These are phyloP conservation scores for Ophiognomonia clavigignenti-juglandacearum DNA, from an alignment of 2,329 filamentous ascomycete genomes.

Conservation along the genomic window DNA sequence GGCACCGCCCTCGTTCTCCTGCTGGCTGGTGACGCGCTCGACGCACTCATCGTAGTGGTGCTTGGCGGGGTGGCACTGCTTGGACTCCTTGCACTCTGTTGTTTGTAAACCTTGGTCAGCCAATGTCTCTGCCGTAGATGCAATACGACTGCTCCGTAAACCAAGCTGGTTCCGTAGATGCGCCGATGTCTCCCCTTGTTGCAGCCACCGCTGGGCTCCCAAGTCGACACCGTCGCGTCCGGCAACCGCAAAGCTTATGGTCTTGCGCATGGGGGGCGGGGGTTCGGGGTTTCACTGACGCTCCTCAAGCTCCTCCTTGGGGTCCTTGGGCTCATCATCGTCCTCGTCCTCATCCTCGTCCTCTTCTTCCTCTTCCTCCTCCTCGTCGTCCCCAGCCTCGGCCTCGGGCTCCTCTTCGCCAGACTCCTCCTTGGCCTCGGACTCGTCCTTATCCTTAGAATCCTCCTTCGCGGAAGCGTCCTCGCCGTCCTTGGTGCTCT, in stretches of 20 bases:
- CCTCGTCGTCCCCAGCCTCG: conserved; percentile 34
- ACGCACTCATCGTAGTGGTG: conserved; percentile 99
- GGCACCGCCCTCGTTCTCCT: conserved; percentile 62
- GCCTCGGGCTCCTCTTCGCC: conserved; percentile 26
- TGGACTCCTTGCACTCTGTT: conserved; percentile 83
- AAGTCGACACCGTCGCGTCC: background rate
- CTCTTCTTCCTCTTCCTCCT: conserved; percentile 57
- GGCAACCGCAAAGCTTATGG: background rate
- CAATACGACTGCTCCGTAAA: background rate
- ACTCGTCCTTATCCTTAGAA: conserved; percentile 49
- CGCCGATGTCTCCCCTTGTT: background rate
- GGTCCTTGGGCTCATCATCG: conserved; percentile 76
- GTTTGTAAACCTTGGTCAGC: conserved; percentile 10
- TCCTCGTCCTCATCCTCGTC: conserved; percentile 79
- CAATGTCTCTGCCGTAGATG: background rate
- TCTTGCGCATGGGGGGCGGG: background rate
- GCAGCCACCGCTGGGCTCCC: background rate
- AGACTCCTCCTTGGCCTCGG: conserved; percentile 33
- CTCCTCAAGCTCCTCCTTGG: conserved; percentile 85
- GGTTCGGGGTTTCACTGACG: conserved; percentile 55
- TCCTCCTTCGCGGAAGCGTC: conserved; percentile 44
- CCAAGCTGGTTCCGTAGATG: background rate
- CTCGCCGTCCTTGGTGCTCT: conserved; percentile 20
- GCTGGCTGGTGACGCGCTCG: conserved; percentile 74
- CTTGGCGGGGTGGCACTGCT: conserved; percentile 81